Evolutionary conservation across 2,329 filamentous ascomycete genomes (phyloP).

Genomic region (Dichotomopilus funicola): DNA sequence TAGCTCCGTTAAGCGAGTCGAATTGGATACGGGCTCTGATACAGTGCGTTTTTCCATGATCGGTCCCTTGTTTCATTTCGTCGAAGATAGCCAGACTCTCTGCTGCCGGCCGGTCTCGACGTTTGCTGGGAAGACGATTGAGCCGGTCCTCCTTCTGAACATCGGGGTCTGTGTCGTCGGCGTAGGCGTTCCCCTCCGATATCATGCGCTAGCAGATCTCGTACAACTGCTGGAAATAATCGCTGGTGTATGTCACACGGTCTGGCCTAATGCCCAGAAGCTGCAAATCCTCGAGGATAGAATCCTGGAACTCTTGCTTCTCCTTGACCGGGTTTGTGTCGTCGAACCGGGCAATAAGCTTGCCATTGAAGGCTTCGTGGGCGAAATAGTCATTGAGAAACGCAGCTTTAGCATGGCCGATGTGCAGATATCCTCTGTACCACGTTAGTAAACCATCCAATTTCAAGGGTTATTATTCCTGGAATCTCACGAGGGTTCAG

Average conservation of each 20-base stretch:
- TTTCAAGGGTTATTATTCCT: no score
- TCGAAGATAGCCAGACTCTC: slow-evolving; percentile 6
- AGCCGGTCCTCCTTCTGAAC: slow-evolving; percentile 2
- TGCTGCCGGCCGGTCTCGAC: not conserved
- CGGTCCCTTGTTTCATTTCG: slow-evolving; percentile 7
- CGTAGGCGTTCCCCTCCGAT: slow-evolving; percentile 4
- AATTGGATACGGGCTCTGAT: slow-evolving; percentile 4
- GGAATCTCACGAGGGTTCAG: slow-evolving; percentile 7
- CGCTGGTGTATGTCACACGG: slow-evolving; percentile 2
- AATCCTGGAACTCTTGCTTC: slow-evolving; percentile 7
- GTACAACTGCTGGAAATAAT: slow-evolving; percentile 7
- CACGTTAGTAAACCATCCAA: not conserved
- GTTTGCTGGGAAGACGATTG: slow-evolving; percentile 5
- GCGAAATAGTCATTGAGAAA: slow-evolving; percentile 10
- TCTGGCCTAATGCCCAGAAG: slow-evolving; percentile 1
- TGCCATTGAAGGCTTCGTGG: slow-evolving; percentile 5
- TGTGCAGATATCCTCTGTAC: slow-evolving; percentile 2
- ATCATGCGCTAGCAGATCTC: slow-evolving; percentile 6
- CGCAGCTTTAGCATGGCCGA: slow-evolving; percentile 10
- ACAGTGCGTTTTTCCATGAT: slow-evolving; percentile 1
- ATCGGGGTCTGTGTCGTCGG: slow-evolving; percentile 5
- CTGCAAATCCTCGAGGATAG: slow-evolving; percentile 1
- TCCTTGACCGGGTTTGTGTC: slow-evolving; percentile 4
- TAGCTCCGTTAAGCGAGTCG: slow-evolving; percentile 4
- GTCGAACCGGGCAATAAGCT: slow-evolving; percentile 4